phyloP scores from a whole-genome alignment of 1,284 basidiomycete genomes.

The Ceratorhiza oryzae-sativae region DNA sequence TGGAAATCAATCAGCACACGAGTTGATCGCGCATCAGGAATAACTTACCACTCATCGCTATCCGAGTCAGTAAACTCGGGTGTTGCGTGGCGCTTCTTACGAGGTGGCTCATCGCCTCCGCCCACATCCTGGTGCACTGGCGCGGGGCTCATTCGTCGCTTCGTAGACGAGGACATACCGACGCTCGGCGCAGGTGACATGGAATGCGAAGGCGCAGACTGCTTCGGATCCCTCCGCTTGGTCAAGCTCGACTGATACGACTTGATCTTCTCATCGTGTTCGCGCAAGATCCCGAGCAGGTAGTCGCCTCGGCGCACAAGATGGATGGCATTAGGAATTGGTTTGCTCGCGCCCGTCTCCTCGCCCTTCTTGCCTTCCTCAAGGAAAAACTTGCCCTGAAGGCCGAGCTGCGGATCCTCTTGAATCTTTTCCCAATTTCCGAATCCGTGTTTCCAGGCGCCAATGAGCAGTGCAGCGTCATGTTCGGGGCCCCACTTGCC shows the following conservation, averaged over 20 bases:
- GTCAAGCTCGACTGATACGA: constrained; percentile 67
- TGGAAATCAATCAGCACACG: constrained; percentile 49
- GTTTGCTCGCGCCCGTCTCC: constrained; percentile 69
- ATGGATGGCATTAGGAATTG: constrained; percentile 95
- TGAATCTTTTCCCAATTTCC: constrained; percentile 97
- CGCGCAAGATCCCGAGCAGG: constrained; percentile 85
- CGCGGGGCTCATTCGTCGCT: constrained; percentile 52
- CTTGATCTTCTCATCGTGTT: constrained; percentile 91
- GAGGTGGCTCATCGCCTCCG: constrained; percentile 39
- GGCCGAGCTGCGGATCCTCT: constrained; percentile 82
- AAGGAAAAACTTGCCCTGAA: constrained; percentile 95
- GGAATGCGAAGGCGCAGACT: constrained; percentile 30
- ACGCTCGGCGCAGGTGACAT: constrained; percentile 42
- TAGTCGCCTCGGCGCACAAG: constrained; percentile 97
- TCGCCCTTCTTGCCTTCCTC: constrained; percentile 95
- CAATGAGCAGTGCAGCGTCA: constrained; percentile 93
- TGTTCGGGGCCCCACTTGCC: constrained; percentile 94
- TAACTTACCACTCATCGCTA: constrained; percentile 82
- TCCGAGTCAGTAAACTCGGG: constrained; percentile 91
- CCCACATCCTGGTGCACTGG: constrained; percentile 24
- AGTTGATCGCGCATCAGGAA: constrained; percentile 12
- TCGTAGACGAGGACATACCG: constrained; percentile 38
- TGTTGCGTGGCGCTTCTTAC: constrained; percentile 84
- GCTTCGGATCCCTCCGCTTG: constrained; percentile 42
- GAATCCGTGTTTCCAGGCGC: constrained; percentile 93